Evolutionary conservation across 73 alveolate genomes (phyloP), one percentile per base, ranked within the genome.

Genomic region (Tetrahymena borealis): DNA sequence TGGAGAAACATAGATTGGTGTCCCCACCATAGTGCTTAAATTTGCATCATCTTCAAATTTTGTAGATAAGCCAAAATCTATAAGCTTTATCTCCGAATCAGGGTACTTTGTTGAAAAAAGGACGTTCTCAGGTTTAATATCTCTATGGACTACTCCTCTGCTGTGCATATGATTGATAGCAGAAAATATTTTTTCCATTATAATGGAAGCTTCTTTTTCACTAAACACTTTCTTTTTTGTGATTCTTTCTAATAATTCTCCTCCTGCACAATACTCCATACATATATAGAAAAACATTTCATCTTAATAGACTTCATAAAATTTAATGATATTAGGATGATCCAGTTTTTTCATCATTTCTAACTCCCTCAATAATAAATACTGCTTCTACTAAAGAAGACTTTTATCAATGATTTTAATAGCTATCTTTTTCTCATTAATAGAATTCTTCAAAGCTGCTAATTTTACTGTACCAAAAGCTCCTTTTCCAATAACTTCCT

Each of bases 61-160:
- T 40, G 90, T 92, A 20, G 90, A 78, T 39, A 94, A 60, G 16
- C 98, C 98, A 91, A 96, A 96, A 94, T 96, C 98, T 13, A 96
- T 96, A 42, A 96, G 79, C 91, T 94, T 96, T 33, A 93, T 40
- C 7, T 78, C 94, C 91, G 96, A 92, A 78, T 96, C 95, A n/a
- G 90, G 92, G 18, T 92, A 39, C 32, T 92, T 85, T 10, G 32
- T 78, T 78, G 96, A 95, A 20, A 96, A 39, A 79, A 96, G 94
- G 37, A 96, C 91, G 92, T 96, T 96, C 90, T 96, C 98, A 10
- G 97, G 97, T 91, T 96, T 96, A 37, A 96, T 90, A 90, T 96
- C 98, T 36, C 98, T 91, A 93, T 96, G 98, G 91, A 92, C 79
- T 3, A 96, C 94, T 78, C 95, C 94, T 78, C 93, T 90, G 79